These are phyloP conservation scores for Geotrichum aggregatum DNA, from an alignment of 1,139 yeast species.

Conservation along the genomic window DNA sequence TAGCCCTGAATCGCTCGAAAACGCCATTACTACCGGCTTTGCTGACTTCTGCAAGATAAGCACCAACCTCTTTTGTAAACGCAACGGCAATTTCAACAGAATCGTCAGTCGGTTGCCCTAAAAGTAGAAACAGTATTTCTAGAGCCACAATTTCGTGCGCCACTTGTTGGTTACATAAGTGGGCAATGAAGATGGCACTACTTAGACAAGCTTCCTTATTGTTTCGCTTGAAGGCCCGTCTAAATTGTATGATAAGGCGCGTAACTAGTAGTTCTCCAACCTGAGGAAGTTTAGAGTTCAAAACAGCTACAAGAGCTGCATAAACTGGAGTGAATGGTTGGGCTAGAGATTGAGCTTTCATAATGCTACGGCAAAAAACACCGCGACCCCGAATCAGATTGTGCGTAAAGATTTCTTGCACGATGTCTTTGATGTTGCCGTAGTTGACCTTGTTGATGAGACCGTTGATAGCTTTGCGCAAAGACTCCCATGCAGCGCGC, in stretches of 20 bases:
- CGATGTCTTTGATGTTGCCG: conserved; percentile 48
- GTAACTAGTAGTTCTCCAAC: conserved; percentile 57
- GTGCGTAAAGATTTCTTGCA: conserved; percentile 48
- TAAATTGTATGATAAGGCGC: conserved; percentile 58
- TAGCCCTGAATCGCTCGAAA: conserved; percentile 56
- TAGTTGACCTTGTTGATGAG: conserved; percentile 47
- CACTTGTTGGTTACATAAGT: conserved; percentile 62
- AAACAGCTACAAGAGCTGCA: conserved; percentile 55
- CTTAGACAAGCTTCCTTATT: conserved; percentile 46
- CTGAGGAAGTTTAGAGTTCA: conserved; percentile 67
- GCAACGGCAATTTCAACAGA: conserved; percentile 49
- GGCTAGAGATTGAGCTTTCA: conserved; percentile 51
- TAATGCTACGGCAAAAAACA: conserved; percentile 50
- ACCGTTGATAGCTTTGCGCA: conserved; percentile 48
- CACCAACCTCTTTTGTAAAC: conserved; percentile 47
- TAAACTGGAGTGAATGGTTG: conserved; percentile 47
- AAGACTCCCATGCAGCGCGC: conserved; percentile 51
- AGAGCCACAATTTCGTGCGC: conserved; percentile 59
- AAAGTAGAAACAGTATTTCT: conserved; percentile 58
- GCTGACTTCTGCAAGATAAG: conserved; percentile 43
- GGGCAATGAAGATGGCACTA: conserved; percentile 52
- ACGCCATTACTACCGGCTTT: conserved; percentile 49
- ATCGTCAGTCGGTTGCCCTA: conserved; percentile 52
- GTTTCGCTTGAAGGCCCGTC: conserved; percentile 50
- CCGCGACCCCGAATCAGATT: conserved; percentile 63